Evolutionary conservation across 1,139 yeast species (phyloP).

Genomic region (Saccharomyces hybrid): DNA sequence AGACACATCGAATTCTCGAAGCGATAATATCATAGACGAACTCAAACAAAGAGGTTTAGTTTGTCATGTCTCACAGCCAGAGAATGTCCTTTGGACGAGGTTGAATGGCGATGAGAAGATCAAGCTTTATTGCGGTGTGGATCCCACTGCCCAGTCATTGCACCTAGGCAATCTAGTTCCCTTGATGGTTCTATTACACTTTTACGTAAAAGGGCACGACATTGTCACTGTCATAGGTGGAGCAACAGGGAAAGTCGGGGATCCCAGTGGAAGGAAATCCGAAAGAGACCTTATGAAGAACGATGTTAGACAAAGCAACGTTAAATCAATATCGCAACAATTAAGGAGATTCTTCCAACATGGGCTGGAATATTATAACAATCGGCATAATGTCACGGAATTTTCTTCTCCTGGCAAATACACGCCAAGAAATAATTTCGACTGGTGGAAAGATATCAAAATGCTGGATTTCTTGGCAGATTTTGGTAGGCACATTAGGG

Average conservation of each 20-base stretch:
- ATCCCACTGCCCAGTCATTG: constrained; percentile 84
- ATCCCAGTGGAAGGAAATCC: constrained; percentile 84
- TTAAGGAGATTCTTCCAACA: constrained; percentile 50
- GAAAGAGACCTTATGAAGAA: constrained; percentile 59
- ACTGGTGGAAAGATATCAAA: constrained; percentile 79
- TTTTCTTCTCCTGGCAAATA: constrained; percentile 36
- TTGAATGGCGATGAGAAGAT: constrained; percentile 33
- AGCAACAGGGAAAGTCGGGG: constrained; percentile 97
- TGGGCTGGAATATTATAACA: constrained; percentile 52
- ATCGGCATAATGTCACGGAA: constrained; percentile 39
- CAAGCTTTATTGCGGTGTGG: constrained; percentile 88
- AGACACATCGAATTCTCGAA: neutral
- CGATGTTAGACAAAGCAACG: constrained; percentile 49
- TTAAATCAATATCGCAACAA: constrained; percentile 53
- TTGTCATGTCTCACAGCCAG: constrained; percentile 31
- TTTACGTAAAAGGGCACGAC: constrained; percentile 75
- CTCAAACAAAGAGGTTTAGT: constrained; percentile 33
- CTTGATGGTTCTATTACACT: constrained; percentile 74
- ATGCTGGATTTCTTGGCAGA: constrained; percentile 70
- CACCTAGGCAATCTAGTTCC: constrained; percentile 91
- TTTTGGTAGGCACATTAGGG: constrained; percentile 74
- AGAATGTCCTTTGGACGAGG: constrained; percentile 15
- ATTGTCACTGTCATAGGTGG: constrained; percentile 87
- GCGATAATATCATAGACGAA: constrained; percentile 8
- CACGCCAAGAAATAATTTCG: constrained; percentile 52